A percentile compares a stretch with the other conserved stretches of the same genome.
Conservation (phyloP, 345 rosid species). For the Gossypium thurberi region DNA sequence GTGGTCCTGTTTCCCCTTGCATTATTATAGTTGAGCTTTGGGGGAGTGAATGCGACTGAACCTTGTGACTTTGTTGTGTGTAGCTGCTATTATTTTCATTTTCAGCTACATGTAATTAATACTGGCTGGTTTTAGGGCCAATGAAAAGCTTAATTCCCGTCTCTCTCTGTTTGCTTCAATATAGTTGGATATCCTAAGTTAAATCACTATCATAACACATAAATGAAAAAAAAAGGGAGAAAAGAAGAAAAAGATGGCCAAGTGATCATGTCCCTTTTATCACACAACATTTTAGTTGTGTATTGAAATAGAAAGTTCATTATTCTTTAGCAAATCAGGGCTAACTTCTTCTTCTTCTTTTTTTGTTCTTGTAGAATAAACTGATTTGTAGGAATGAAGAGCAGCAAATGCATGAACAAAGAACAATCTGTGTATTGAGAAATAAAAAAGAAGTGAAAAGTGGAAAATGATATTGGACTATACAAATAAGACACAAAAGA, state of each 20-base stretch:
- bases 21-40: slow-evolving; percentile 3
- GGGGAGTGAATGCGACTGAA: slow-evolving; percentile 7
- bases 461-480: not conserved
- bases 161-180: not conserved
- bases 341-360: not conserved
- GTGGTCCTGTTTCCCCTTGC: slow-evolving; percentile 20
- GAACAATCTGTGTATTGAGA: not conserved
- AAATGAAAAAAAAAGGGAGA: not conserved
- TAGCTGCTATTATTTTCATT: not conserved
- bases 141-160: not conserved
- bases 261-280: too few species aligned
- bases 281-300: not conserved
- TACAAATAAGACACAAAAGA: not conserved
- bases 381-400: not conserved
- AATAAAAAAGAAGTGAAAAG: not conserved
- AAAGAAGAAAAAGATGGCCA: not conserved
- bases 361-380: not conserved
- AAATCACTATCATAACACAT: slow-evolving; percentile 5
- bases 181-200: not conserved
- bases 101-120: not conserved
- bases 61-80: not conserved
- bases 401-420: not conserved
- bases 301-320: not conserved
- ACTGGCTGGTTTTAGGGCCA: not conserved
- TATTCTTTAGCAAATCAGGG: not conserved